Evolutionary conservation across 1,139 yeast species (phyloP), one percentile per base, ranked within the genome.

Genomic region (Eremothecium coryli): DNA sequence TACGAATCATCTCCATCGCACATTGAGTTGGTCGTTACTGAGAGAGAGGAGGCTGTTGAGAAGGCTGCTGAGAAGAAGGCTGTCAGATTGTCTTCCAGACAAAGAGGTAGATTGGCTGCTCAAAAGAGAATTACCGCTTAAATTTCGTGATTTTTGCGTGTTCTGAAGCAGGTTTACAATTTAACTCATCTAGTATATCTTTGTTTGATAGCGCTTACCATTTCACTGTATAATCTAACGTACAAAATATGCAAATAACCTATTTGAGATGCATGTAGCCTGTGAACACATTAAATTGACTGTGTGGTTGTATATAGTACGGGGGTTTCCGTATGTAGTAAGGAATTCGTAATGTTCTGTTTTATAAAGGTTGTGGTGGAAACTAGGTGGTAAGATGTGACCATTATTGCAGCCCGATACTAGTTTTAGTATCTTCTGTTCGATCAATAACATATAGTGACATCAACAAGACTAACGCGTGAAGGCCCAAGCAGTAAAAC

Each of bases 1-100:
- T 90, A 85, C 88, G 93, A 85, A 75, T 84, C 96, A 48, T 76
- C 88, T 61, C 98, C 98, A 66, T 86, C 93, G 63, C 99, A 93
- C 82, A 88, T 93, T 66, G 98, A 93, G 78, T 73, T 93, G 66
- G 80, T 85, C 65, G 75, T 93, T 62, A 80, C 96, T 62, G 98
- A 93, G 78, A 85, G 80, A 70, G 90, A 73, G 58, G 97, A 86
- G 71, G 76, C 73, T 63, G 88, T 90, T 66, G 88, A 81, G 64
- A 90, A 90, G 81, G 88, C 97, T 61, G 69, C 73, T 61, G 96
- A 88, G 60, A 71, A 73, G 64, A 73, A 80, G 71, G 76, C 74
- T 65, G 76, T 75, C 61, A 80, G 85, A 74, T 57, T 51, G 48
- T 42, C 78, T 70, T 66, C 88, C 58, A 84, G 95, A 80, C 95